Base-by-base conservation (phyloP, 2,329 filamentous ascomycete genomes). In the Ilyonectria robusta region DNA sequence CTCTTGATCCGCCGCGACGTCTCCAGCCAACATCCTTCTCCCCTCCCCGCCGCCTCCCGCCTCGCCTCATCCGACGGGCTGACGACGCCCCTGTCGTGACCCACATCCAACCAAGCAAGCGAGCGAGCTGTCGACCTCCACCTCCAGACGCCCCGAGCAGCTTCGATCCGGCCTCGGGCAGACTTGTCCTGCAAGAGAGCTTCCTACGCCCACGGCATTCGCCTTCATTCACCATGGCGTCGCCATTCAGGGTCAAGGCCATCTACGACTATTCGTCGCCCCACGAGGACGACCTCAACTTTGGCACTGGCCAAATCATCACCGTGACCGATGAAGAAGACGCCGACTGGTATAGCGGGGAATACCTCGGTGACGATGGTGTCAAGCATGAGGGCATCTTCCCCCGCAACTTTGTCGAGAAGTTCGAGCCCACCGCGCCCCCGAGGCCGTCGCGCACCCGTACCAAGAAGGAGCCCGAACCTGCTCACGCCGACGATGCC, bases 371-470 rank as follows among this genome's bases (percentile, higher is more conserved):
- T 81, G 89, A 90, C 67, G 82, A 86, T 59, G 96, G 96, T 63
- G 83, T 81, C 70, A 94, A 92, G 81, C 89, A 91, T 78, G 91
- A 95, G 78, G 95, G 95, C 73, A 93, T 98, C 75, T 98, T 98
- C 81, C 95, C 94, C 58, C 92, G 93, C 79, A 99, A 98, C 83
- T 99, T 99, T 79, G 96, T 99, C 77, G 96, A 99, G 82, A 94
- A 92, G 83, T 97, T 94, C 82, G 95, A 98, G 80, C 96, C 96
- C 42, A 92, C 91, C 63, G 92, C 95, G 70, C 96, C 96, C 67
- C 94, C 95, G 67, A 91, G 96, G 66, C 96, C 96, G 65, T 88
- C 89, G 70, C 91, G 96, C 76, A 85, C 89, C 17, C 91, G 93
- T 72, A 83, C 88, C 59, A 95, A 92, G 84, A 93, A 90, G 78